Evolutionary conservation across 495 filamentous ascomycete genomes (phyloP).

Genomic region (Daldinia grandis): DNA sequence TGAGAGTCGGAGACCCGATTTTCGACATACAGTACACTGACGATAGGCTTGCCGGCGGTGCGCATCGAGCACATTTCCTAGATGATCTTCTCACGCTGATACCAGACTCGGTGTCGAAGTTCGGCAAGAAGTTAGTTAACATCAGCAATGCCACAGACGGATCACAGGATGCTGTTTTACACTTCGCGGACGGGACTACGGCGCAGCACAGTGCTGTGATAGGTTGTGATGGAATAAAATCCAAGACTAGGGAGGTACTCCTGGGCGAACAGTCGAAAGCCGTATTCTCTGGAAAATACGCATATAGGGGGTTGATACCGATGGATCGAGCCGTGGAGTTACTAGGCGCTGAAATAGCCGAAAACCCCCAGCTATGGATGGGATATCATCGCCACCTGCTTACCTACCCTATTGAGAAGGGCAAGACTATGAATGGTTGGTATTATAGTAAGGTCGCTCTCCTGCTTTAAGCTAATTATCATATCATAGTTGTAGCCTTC

Average conservation of each 20-base stretch:
- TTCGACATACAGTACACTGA: constrained; percentile 41
- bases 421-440: constrained; percentile 68
- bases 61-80: constrained; percentile 67
- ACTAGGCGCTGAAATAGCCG: constrained; percentile 67
- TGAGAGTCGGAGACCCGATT: constrained; percentile 40
- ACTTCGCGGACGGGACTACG: constrained; percentile 63
- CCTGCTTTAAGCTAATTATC: constrained; percentile 9
- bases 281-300: constrained; percentile 61
- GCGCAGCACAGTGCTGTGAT: constrained; percentile 64
- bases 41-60: constrained; percentile 46
- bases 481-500: constrained; percentile 41
- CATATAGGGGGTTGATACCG: constrained; percentile 63
- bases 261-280: constrained; percentile 54
- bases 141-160: constrained; percentile 43
- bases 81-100: constrained; percentile 66
- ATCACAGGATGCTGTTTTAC: constrained; percentile 50
- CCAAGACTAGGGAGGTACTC: constrained; percentile 57
- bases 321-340: constrained; percentile 60
- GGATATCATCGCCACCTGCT: constrained; percentile 67
- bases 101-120: constrained; percentile 55
- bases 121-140: constrained; percentile 54
- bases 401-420: constrained; percentile 72
- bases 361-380: constrained; percentile 62
- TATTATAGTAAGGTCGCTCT: neutral
- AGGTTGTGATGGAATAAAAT: constrained; percentile 69